phyloP scores from a whole-genome alignment of 2,329 filamentous ascomycete genomes.

The Hymenoscyphus fraxineus region DNA sequence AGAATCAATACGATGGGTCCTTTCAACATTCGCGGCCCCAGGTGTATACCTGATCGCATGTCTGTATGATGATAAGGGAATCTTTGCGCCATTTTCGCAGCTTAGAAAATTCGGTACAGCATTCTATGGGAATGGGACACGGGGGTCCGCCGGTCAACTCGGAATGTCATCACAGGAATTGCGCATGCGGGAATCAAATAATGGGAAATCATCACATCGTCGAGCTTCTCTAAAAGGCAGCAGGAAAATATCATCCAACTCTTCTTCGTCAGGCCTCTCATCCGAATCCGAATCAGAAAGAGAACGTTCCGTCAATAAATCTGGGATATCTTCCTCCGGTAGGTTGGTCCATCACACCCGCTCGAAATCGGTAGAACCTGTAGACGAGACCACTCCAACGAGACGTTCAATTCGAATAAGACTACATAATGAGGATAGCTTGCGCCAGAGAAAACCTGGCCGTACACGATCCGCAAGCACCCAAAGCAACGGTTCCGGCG shows the following conservation, averaged over 20 bases:
- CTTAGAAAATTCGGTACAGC: conserved; percentile 55
- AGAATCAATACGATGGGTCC: conserved; percentile 71
- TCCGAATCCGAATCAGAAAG: conserved; percentile 62
- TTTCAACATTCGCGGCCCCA: conserved; percentile 75
- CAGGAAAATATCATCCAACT: conserved; percentile 23
- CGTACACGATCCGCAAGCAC: conserved; percentile 50
- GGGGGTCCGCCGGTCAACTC: conserved; percentile 34
- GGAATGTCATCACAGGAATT: conserved; percentile 27
- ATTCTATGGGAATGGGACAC: conserved; percentile 44
- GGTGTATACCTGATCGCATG: conserved; percentile 78
- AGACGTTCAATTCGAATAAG: conserved; percentile 88
- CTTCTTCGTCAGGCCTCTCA: conserved; percentile 61
- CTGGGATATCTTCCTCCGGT: conserved; percentile 19
- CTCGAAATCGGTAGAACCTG: conserved; percentile 56
- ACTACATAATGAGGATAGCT: conserved; percentile 73
- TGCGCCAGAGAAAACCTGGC: conserved; percentile 68
- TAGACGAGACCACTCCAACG: conserved; percentile 63
- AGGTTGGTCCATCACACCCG: conserved; percentile 49
- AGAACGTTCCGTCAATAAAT: conserved; percentile 31
- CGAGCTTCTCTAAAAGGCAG: conserved; percentile 19
- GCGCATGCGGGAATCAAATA: conserved; percentile 15
- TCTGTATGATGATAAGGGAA: conserved; percentile 76
- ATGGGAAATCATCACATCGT: conserved; percentile 19
- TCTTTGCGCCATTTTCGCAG: conserved; percentile 74
- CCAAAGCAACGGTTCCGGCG: conserved; percentile 39